Evolutionary conservation across 352 stramenopile genomes (phyloP), one percentile per base, ranked within the genome.

Genomic region (Globisporangium abappressorium): DNA sequence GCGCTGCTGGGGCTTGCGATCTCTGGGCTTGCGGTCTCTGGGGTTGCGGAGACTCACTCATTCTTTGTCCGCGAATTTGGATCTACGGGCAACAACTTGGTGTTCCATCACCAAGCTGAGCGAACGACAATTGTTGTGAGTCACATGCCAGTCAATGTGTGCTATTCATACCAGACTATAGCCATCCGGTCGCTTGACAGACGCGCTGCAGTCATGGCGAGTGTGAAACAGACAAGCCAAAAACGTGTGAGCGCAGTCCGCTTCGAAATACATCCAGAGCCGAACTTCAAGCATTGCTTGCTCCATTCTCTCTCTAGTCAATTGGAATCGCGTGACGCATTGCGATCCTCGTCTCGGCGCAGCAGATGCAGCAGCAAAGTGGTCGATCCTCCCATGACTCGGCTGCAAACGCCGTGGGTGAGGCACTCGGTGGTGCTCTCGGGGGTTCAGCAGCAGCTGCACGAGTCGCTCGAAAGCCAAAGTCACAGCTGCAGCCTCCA

Each of bases 361-460:
- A 41, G 26, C 36, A 22, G 24, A 69, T 69, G 54, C 64, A 69
- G 22, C 24, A 28, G 41, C 41, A n/a, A n/a, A 51, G 18, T 8
- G 60, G 34, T 14, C 41, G 33, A 22, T 60, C 56, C 12, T 54
- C 24, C 12, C 14, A 63, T 26, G 63, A 34, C 18, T 73, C 71
- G 49, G 73, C 71, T 54, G 78, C 70, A 15, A 70, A 59, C 55
- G 80, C 81, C 15, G 77, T 87, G 2, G 75, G 71, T 24, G 78
- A 89, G 22, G 77, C 76, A 4, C 55, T 89, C 2, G 72, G 70
- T 33, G 76, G 62, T 3, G 68, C 53, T 11, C 33, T 72, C n/a
- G 34, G 46, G 1, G 33, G 60, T 5, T 36, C 36, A 15, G 57
- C 57, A 12, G 41, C 57, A 20, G 30, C 43, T 9, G n/a, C 58